These are phyloP conservation scores for Amylocystis lapponica DNA, from an alignment of 768 basidiomycete species.

Conservation along the genomic window DNA sequence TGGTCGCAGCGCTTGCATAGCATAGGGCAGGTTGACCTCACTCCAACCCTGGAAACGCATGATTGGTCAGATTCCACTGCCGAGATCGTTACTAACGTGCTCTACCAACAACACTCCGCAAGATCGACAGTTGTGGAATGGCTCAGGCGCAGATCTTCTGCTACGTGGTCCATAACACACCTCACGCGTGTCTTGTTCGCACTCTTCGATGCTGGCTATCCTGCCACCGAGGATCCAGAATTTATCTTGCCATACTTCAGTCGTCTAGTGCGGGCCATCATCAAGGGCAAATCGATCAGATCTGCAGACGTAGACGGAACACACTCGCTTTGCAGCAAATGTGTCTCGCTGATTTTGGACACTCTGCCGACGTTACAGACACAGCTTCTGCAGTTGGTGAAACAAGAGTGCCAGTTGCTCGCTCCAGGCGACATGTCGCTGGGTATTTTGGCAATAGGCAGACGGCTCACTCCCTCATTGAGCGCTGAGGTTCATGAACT, in stretches of 20 bases:
- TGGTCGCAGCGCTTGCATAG: slow-evolving; percentile 15
- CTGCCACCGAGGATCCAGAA: background rate
- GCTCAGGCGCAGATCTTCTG: slow-evolving; percentile 13
- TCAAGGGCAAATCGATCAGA: slow-evolving; percentile 1
- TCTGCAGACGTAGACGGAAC: background rate
- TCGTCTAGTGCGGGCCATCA: slow-evolving; percentile 10
- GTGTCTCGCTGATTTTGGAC: slow-evolving; percentile 1
- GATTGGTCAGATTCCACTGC: slow-evolving; percentile 12
- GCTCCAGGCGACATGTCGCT: slow-evolving; percentile 2
- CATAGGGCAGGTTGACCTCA: too few species aligned
- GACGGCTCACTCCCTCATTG: background rate
- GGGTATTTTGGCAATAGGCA: background rate
- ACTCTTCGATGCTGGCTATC: slow-evolving; percentile 8
- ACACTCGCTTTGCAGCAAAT: slow-evolving; percentile 4
- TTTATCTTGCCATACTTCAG: slow-evolving; percentile 13
- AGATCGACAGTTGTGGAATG: slow-evolving; percentile 9
- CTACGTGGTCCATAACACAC: slow-evolving; percentile 3
- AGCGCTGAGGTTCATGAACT: background rate
- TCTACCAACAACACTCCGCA: slow-evolving; percentile 11
- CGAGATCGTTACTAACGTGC: slow-evolving; percentile 13
- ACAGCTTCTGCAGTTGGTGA: slow-evolving; percentile 1
- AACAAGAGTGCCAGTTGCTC: background rate
- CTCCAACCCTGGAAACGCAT: background rate
- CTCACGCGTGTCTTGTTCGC: slow-evolving; percentile 18
- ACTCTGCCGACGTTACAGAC: slow-evolving; percentile 1